Evolutionary conservation across 106 monocot species (phyloP).

Genomic region (Cymbidium sinense): DNA sequence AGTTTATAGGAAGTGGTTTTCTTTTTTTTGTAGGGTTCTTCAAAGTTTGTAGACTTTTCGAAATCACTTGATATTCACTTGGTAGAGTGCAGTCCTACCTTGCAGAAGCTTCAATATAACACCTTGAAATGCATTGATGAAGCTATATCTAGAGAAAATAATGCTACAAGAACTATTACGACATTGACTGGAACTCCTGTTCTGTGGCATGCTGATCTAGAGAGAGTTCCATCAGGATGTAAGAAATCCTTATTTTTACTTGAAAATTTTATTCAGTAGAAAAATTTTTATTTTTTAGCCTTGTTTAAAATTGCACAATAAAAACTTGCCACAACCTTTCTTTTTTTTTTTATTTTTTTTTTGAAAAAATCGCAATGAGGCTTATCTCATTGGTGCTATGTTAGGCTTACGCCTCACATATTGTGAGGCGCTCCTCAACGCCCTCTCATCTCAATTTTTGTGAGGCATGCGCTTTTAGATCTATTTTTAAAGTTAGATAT

Average conservation of each 20-base stretch:
- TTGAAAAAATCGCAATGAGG: too few relatives aligned
- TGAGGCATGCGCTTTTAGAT: too few relatives aligned
- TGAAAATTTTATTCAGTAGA: not conserved
- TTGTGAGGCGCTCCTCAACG: too few relatives aligned
- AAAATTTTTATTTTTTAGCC: not conserved
- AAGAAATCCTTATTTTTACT: slow-evolving; percentile 23
- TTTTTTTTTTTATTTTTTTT: too few relatives aligned
- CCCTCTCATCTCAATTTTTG: too few relatives aligned
- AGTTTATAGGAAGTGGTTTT: not conserved
- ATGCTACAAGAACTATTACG: slow-evolving; percentile 30
- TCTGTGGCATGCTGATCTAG: slow-evolving; percentile 74
- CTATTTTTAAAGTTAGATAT: too few relatives aligned
- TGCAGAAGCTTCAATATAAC: slow-evolving; percentile 64
- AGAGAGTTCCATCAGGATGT: slow-evolving; percentile 89
- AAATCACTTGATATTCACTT: slow-evolving; percentile 73
- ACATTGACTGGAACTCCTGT: slow-evolving; percentile 40
- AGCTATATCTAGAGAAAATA: slow-evolving; percentile 12
- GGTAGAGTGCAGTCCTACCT: slow-evolving; percentile 93
- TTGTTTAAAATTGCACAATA: too few relatives aligned
- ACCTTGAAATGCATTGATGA: slow-evolving; percentile 66
- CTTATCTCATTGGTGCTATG: too few relatives aligned
- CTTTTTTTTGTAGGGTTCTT: slow-evolving; percentile 61
- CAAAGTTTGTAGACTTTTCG: slow-evolving; percentile 69
- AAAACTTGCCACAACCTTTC: too few relatives aligned
- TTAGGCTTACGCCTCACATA: too few relatives aligned